phyloP scores from a whole-genome alignment of 2,329 filamentous ascomycete genomes.

The Beauveria sp. region DNA sequence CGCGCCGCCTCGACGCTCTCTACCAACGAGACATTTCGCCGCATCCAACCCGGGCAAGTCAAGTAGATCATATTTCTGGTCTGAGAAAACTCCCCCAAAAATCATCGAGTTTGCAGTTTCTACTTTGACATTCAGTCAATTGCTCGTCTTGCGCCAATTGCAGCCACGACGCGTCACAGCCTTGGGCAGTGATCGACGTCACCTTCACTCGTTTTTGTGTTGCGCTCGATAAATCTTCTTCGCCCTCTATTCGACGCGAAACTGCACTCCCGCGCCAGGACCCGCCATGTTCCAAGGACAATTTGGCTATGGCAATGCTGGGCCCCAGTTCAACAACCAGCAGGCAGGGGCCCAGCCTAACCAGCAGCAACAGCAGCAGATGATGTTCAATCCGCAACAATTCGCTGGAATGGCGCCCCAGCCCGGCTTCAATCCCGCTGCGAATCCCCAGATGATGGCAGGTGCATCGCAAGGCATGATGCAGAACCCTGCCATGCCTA shows the following conservation, averaged over 20 bases:
- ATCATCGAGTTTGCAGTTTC: not conserved
- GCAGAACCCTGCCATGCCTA: conserved; percentile 52
- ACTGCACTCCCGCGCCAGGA: not conserved
- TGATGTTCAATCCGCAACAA: conserved; percentile 38
- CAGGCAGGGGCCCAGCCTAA: conserved; percentile 18
- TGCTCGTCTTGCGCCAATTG: conserved; percentile 2
- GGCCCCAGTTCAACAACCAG: conserved; percentile 13
- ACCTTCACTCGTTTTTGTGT: not conserved
- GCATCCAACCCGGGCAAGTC: not conserved
- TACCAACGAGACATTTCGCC: not conserved
- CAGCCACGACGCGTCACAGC: conserved; percentile 6
- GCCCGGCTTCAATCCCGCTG: conserved; percentile 41
- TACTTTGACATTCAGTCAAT: not conserved
- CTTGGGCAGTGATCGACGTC: not conserved
- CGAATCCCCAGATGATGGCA: conserved; percentile 49
- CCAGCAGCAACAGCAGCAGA: conserved; percentile 27
- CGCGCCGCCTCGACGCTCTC: conserved; percentile 1
- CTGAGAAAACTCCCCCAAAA: not conserved
- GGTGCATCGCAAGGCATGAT: conserved; percentile 53
- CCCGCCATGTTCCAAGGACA: conserved; percentile 10
- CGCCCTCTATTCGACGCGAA: not conserved
- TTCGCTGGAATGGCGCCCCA: conserved; percentile 47
- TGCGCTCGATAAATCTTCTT: not conserved
- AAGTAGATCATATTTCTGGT: too few species aligned
- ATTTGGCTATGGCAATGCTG: conserved; percentile 11